Base-by-base conservation (phyloP, 768 basidiomycete species). In the Pholiota conissans region DNA sequence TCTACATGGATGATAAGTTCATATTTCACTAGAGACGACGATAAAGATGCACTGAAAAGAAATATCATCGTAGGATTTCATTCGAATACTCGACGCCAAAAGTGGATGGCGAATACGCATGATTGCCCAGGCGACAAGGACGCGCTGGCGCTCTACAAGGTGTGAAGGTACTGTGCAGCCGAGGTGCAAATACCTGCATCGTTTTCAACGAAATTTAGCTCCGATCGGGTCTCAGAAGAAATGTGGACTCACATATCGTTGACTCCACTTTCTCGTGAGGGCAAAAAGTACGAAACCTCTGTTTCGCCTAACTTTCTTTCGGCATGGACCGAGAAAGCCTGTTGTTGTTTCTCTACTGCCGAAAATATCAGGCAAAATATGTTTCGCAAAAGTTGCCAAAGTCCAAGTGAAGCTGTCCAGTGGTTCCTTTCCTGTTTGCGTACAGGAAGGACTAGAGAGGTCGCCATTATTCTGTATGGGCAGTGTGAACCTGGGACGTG, bases 251-350 rank as follows among this genome's bases (percentile, higher is more conserved):
- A 91, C 92, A 95, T 93, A 68, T 95, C 92, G 63, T 95, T 95
- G 30, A 93, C 91, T 4, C 90, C 90, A 52, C 76, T 83, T 45
- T 85, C 86, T n/a, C 92, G 79, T 3, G 86, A 85, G 2, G 90
- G 91, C 9, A 93, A 77, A 68, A 83, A 93, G 71, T 93, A 95
- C 1, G 89, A 90, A 7, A 81, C 70, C 71, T 94, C 91, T 22
- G 84, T 91, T 56, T 90, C 84, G 4, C 90, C 90, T 49, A 94
- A 73, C 55, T 67, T 76, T 24, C 89, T 81, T 66, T 87, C 81
- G 32, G 73, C 60, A 18, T 61, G 67, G 32, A 30, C 9, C n/a
- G 39, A 10, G 27, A 8, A 6, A 18, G 14, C 13, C 13, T 32
- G 30, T 32, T 32, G 30, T 32, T 32, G 30, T 32, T n/a, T n/a